phyloP scores from a whole-genome alignment of 805 yeast genomes.

The Metschnikowia continentalis region DNA sequence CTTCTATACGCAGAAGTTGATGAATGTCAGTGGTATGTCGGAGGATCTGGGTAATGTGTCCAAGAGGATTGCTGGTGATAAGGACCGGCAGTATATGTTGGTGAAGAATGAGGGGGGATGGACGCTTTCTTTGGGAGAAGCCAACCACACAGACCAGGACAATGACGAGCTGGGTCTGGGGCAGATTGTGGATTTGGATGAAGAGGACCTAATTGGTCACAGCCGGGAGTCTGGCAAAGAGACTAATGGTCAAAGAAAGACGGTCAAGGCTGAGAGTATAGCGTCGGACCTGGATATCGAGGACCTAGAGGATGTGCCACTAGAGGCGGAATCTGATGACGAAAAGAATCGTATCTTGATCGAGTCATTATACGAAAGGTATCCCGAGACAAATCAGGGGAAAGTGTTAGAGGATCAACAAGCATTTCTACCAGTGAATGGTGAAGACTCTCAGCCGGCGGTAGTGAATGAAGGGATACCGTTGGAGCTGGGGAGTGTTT shows the following conservation, averaged over 20 bases:
- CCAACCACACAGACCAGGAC: slow-evolving; percentile 18
- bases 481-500: slow-evolving; percentile 1
- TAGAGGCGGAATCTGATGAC: slow-evolving; percentile 17
- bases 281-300: slow-evolving; percentile 18
- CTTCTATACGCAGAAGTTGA: slow-evolving; percentile 78
- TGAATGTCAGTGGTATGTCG: slow-evolving; percentile 81
- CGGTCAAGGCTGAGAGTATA: neutral
- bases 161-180: slow-evolving; percentile 45
- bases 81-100: slow-evolving; percentile 68
- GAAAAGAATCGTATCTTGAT: slow-evolving; percentile 30
- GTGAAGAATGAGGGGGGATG: slow-evolving; percentile 79
- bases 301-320: slow-evolving; percentile 23
- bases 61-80: slow-evolving; percentile 78
- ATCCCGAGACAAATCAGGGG: slow-evolving; percentile 10
- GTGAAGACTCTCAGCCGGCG: too few species aligned
- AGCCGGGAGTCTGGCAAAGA: too few species aligned
- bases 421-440: too few species aligned
- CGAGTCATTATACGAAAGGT: slow-evolving; percentile 34
- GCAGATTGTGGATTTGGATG: slow-evolving; percentile 52
- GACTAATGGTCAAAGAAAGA: too few species aligned
- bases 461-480: too few species aligned
- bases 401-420: neutral
- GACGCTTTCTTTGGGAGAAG: slow-evolving; percentile 54
- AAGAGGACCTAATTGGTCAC: slow-evolving; percentile 18
- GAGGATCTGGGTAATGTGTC: slow-evolving; percentile 43